A percentile compares a stretch with the other conserved stretches of the same genome.
phyloP scores from a whole-genome alignment of 257 asterid genomes.

The Fraxinus excelsior region DNA sequence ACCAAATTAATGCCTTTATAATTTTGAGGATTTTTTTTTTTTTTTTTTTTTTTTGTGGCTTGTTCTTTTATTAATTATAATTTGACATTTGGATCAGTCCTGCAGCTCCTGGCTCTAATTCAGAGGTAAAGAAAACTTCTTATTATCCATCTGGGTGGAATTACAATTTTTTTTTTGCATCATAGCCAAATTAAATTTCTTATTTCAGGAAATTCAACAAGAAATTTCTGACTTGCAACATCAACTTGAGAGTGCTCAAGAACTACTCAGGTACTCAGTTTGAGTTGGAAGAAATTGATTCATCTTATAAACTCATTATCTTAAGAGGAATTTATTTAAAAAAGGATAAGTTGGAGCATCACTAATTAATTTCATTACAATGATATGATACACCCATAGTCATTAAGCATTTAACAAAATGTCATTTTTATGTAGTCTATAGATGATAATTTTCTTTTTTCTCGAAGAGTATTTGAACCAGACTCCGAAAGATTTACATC shows the following conservation, averaged over 20 bases:
- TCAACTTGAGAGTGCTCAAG: constrained; percentile 49
- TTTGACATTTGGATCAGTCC: constrained; percentile 37
- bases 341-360: too few relatives aligned
- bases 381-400: too few relatives aligned
- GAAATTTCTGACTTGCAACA: constrained; percentile 55
- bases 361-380: too few relatives aligned
- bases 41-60: background rate
- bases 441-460: background rate
- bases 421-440: too few relatives aligned
- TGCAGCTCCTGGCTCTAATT: constrained; percentile 58
- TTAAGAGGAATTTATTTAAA: too few relatives aligned
- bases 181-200: background rate
- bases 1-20: background rate
- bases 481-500: constrained; percentile 52
- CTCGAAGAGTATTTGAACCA: constrained; percentile 59
- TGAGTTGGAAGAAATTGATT: too few relatives aligned
- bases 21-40: background rate
- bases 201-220: constrained; percentile 53
- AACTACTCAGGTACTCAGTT: constrained; percentile 43
- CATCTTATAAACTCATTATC: too few relatives aligned
- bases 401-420: too few relatives aligned
- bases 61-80: background rate
- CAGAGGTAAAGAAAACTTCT: constrained; percentile 39
- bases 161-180: background rate
- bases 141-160: background rate